A percentile compares a stretch with the other conserved stretches of the same genome.
Evolutionary conservation across 768 basidiomycete genomes (phyloP).

Genomic region (Suillus fuscotomentosus): DNA sequence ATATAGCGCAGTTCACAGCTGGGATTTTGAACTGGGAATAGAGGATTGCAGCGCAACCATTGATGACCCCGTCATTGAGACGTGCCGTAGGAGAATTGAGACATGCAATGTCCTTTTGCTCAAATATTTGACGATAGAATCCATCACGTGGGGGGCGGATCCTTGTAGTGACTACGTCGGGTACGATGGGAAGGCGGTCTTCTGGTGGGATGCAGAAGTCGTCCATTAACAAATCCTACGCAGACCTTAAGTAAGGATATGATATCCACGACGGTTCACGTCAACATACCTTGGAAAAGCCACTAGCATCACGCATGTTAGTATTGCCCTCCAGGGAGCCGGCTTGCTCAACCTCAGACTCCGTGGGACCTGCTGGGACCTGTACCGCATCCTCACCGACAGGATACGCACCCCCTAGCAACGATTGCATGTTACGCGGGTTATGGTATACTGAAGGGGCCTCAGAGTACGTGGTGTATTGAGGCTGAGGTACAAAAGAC

Average conservation of each 20-base stretch:
- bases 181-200: background rate
- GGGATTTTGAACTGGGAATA: background rate
- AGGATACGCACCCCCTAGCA: background rate
- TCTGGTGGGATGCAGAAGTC: background rate
- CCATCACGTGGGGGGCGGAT: background rate
- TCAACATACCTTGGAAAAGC: background rate
- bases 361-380: background rate
- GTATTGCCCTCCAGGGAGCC: background rate
- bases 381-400: background rate
- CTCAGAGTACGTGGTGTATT: slow-evolving; percentile 28
- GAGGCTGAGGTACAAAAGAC: background rate
- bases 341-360: background rate
- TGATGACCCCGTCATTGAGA: slow-evolving; percentile 14
- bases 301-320: background rate
- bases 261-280: background rate
- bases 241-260: background rate
- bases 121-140: slow-evolving; percentile 8
- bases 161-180: background rate
- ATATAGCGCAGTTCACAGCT: slow-evolving; percentile 3
- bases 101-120: slow-evolving; percentile 6
- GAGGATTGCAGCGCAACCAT: slow-evolving; percentile 14
- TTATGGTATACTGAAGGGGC: slow-evolving; percentile 22
- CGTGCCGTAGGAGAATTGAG: slow-evolving; percentile 5
- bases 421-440: background rate
- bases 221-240: slow-evolving; percentile 1